A percentile compares a stretch with the other conserved stretches of the same genome.
Conservation (phyloP, 208 protist species). For the Trypanosoma lewisi region DNA sequence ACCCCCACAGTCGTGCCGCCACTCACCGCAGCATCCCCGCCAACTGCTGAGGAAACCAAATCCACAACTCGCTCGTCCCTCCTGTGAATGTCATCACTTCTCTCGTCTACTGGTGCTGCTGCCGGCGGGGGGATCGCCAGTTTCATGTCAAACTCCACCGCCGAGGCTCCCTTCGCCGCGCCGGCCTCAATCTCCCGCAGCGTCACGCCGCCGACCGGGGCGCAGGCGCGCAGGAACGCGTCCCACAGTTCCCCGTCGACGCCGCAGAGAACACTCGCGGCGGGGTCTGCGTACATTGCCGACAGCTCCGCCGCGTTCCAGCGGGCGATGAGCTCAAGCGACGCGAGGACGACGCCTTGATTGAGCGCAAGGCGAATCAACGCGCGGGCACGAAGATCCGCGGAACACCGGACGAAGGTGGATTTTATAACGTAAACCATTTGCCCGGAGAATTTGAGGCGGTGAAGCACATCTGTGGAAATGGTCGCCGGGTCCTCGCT, state of each 20-base stretch:
- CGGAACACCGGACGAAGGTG: constrained; percentile 29
- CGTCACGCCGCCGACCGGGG: constrained; percentile 50
- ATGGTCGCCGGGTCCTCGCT: constrained; percentile 18
- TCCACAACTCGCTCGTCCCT: too few species aligned
- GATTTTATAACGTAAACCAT: constrained; percentile 43
- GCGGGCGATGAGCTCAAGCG: constrained; percentile 55
- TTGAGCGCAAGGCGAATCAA: constrained; percentile 59
- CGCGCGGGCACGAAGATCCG: constrained; percentile 28
- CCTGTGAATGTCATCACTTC: too few species aligned
- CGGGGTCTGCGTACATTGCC: constrained; percentile 31
- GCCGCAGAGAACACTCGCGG: constrained; percentile 20
- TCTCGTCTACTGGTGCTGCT: too few species aligned
- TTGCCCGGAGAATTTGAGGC: constrained; percentile 54
- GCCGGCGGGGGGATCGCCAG: constrained; percentile 45
- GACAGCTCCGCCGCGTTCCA: constrained; percentile 40
- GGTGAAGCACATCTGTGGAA: constrained; percentile 21
- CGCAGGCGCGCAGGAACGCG: constrained; percentile 38
- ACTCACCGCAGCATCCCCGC: too few species aligned
- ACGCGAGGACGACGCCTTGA: constrained; percentile 52
- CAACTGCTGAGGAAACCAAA: too few species aligned
- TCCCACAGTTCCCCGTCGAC: constrained; percentile 41
- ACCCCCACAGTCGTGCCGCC: too few species aligned
- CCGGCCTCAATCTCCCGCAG: constrained; percentile 44
- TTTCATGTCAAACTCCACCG: constrained; percentile 51
- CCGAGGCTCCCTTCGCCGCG: constrained; percentile 27